Evolutionary conservation across 257 asterid species (phyloP).

Genomic region (Thymus mandschuricus): DNA sequence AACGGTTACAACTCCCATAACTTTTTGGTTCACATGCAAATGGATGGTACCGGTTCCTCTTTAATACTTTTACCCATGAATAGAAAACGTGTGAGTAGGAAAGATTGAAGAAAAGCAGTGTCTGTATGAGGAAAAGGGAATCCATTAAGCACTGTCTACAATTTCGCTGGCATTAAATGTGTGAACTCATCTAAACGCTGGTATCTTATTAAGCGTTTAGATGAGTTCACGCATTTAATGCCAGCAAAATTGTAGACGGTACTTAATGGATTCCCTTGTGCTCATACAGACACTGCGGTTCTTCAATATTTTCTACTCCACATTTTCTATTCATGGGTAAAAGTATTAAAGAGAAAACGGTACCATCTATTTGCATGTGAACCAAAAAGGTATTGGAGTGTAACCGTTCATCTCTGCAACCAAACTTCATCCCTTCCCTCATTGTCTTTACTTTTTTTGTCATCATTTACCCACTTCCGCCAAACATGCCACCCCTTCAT

Average conservation of each 20-base stretch:
- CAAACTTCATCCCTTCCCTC: no score
- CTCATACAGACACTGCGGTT: background rate
- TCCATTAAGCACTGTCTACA: no score
- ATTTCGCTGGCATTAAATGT: no score
- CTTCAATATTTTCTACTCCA: background rate
- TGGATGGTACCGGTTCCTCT: background rate
- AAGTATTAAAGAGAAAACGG: background rate
- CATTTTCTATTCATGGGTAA: no score
- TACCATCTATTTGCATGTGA: background rate
- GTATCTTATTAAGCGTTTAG: background rate
- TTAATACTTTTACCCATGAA: background rate
- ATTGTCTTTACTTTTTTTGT: no score
- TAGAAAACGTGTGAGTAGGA: no score
- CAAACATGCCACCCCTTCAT: background rate
- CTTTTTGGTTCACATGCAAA: no score
- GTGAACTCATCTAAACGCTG: background rate
- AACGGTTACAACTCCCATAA: no score
- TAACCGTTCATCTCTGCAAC: no score
- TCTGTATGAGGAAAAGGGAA: no score
- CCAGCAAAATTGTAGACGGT: background rate
- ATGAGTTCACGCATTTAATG: background rate
- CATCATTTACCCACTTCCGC: background rate
- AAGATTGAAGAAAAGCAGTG: background rate
- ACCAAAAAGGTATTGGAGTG: no score
- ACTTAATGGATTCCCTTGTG: background rate